Evolutionary conservation across 352 stramenopile genomes (phyloP).

Genomic region (Labyrinthula sp.): DNA sequence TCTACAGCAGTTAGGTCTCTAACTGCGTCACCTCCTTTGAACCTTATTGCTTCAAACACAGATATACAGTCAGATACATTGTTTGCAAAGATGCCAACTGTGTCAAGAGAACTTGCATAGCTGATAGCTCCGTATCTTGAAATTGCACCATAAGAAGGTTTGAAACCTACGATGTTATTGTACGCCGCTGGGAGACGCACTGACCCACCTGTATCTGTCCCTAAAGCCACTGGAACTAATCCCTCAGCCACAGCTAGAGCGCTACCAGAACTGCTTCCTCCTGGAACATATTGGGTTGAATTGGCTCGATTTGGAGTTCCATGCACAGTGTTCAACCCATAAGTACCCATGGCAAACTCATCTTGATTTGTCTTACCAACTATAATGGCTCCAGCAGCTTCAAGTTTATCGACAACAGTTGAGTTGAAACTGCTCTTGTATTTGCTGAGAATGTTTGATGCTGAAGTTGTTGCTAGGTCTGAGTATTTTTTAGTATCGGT

Average conservation of each 20-base stretch:
- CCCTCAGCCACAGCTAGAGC: constrained; percentile 70
- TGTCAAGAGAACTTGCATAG: constrained; percentile 86
- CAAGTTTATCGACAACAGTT: constrained; percentile 53
- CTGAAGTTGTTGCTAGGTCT: no score
- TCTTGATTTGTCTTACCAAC: constrained; percentile 93
- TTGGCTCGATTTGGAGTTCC: constrained; percentile 39
- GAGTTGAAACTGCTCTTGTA: no score
- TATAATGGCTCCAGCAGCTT: constrained; percentile 62
- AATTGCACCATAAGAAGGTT: constrained; percentile 87
- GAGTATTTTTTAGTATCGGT: no score
- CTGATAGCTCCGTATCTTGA: constrained; percentile 81
- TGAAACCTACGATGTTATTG: constrained; percentile 80
- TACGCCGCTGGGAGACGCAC: constrained; percentile 82
- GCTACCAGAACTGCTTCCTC: constrained; percentile 73
- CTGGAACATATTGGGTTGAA: constrained; percentile 35
- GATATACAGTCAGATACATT: constrained; percentile 52
- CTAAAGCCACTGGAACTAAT: constrained; percentile 67
- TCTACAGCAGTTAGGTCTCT: no score
- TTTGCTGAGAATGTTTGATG: no score
- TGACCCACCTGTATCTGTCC: constrained; percentile 88
- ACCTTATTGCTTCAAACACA: no score
- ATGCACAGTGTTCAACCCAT: constrained; percentile 64
- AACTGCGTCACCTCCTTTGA: not conserved
- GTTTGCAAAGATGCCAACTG: constrained; percentile 66
- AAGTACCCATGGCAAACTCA: constrained; percentile 94